phyloP scores from a whole-genome alignment of 371 early-diverging fungal genomes.

The Mortierella sp. region DNA sequence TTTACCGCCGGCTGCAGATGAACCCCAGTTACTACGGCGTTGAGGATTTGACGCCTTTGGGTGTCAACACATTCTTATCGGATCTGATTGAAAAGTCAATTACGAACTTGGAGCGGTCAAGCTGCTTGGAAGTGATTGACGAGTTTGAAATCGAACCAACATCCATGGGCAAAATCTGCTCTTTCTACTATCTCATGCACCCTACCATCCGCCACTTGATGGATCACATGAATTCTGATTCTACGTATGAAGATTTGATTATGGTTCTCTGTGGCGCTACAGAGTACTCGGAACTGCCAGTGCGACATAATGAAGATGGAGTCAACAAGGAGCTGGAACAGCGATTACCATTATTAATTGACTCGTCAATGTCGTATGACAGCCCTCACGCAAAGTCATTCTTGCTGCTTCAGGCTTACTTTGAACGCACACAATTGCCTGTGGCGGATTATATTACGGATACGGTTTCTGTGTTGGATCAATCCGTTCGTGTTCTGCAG shows the following conservation, averaged over 20 bases:
- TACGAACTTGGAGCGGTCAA: slow-evolving; percentile 71
- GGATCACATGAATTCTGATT: slow-evolving; percentile 61
- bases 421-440: slow-evolving; percentile 75
- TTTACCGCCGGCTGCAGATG: slow-evolving; percentile 89
- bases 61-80: slow-evolving; percentile 82
- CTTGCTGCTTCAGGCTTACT: slow-evolving; percentile 89
- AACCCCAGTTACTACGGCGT: slow-evolving; percentile 97
- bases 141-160: slow-evolving; percentile 77
- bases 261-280: slow-evolving; percentile 81
- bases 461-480: slow-evolving; percentile 92
- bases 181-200: slow-evolving; percentile 91
- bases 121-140: slow-evolving; percentile 78
- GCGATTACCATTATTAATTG: slow-evolving; percentile 67
- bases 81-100: slow-evolving; percentile 79
- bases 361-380: slow-evolving; percentile 68
- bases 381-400: slow-evolving; percentile 92
- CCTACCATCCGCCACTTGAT: slow-evolving; percentile 80
- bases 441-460: slow-evolving; percentile 93
- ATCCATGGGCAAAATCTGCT: slow-evolving; percentile 84
- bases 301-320: slow-evolving; percentile 93
- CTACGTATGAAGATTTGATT: slow-evolving; percentile 72
- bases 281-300: slow-evolving; percentile 92
- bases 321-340: slow-evolving; percentile 83
- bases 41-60: slow-evolving; percentile 76
- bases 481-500: slow-evolving; percentile 88